Evolutionary conservation across 306 rosid genomes (phyloP), one percentile per base, ranked within the genome.

Genomic region (Begonia masoniana): DNA sequence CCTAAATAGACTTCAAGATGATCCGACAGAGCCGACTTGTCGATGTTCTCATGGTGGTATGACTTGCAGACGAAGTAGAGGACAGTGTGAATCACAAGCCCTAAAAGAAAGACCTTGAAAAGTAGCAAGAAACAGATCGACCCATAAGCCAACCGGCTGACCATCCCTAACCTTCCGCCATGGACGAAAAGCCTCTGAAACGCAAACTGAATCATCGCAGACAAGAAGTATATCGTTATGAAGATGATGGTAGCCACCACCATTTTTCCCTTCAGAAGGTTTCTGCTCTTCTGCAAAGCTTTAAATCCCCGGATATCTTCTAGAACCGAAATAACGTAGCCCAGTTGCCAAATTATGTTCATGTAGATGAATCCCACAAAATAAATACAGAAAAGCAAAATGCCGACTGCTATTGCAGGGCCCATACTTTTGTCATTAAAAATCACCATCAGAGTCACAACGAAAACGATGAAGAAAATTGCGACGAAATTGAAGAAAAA

Each of bases 1-100:
- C 72, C 72, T 9, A 49, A 52, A 55, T 61, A 61, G 31, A 11
- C 62, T 57, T 68, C 67, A n/a, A 68, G 72, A 61, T 68, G 67
- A 14, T 56, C 66, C 2, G 67, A 39, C 19, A 68, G 17, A 3
- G 49, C 47, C 2, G 62, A 50, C 67, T 43, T 60, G 19, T 68
- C 62, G 6, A 68, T 68, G 50, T 68, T 61, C 31, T 68, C 72
- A 43, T 68, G 67, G 72, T 68, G 72, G 35, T 54, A 61, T 0
- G 72, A 68, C 17, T 68, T 68, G 54, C 72, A 68, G 8, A 68
- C 66, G 15, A 68, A 61, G 67, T 68, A 68, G 12, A 68, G 15
- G 1, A 61, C 46, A 1, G 72, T 68, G 15, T 61, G 58, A 36
- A 45, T 10, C 13, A 68, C 72, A 15, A 68, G 67, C 4, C 50